Conservation (phyloP, 495 filamentous ascomycete species). For the Aspergillus olivimuriae region DNA sequence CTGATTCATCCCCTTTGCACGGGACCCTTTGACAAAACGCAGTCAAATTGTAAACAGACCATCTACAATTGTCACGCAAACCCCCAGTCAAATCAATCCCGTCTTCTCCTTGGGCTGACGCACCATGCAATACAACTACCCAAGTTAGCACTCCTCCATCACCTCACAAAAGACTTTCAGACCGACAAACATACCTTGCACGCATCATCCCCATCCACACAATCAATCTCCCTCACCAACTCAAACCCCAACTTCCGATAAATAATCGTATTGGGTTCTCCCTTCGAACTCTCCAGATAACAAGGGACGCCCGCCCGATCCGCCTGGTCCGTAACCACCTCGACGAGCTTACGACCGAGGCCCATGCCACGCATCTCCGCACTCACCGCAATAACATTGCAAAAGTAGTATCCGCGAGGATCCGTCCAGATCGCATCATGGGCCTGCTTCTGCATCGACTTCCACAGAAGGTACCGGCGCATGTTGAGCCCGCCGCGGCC, state of each 20-base stretch:
- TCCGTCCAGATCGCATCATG: constrained; percentile 31
- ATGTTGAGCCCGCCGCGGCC: constrained; percentile 59
- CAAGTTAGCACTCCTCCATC: constrained; percentile 1
- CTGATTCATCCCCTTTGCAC: too few species aligned
- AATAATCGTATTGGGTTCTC: constrained; percentile 56
- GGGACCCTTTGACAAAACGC: too few species aligned
- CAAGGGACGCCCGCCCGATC: constrained; percentile 54
- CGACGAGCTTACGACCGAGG: constrained; percentile 52
- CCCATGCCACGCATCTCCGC: constrained; percentile 53
- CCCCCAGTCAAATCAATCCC: neutral
- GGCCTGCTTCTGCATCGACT: constrained; percentile 33
- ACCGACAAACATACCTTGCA: constrained; percentile 27
- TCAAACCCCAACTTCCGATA: constrained; percentile 62
- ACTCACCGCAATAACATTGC: constrained; percentile 62
- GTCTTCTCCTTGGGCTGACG: constrained; percentile 16
- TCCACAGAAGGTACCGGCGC: constrained; percentile 54
- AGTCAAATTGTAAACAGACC: too few species aligned
- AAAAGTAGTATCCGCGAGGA: constrained; percentile 58
- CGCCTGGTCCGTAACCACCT: constrained; percentile 50
- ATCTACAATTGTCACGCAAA: neutral
- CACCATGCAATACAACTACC: constrained; percentile 25
- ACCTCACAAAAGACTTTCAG: neutral
- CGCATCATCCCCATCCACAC: constrained; percentile 48
- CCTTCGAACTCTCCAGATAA: constrained; percentile 60
- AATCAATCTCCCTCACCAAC: constrained; percentile 54